These are phyloP conservation scores for Taphrina confusa DNA, from an alignment of 1,139 yeast species.

Conservation along the genomic window DNA sequence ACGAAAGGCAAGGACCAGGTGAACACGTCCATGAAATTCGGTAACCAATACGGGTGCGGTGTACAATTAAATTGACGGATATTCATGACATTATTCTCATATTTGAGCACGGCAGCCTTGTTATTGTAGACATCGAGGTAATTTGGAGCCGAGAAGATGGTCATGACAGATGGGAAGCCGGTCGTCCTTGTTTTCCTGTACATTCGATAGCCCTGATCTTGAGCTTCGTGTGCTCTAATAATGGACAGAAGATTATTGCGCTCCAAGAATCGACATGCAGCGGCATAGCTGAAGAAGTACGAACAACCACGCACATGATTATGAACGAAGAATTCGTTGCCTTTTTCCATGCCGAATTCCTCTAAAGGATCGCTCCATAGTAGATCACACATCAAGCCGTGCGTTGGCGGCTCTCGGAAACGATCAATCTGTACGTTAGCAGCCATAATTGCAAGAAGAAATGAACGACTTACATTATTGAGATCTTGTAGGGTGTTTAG, in stretches of 20 bases:
- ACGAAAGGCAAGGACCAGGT: constrained; percentile 98
- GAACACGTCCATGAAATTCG: constrained; percentile 95
- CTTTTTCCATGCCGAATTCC: constrained; percentile 73
- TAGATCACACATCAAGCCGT: constrained; percentile 91
- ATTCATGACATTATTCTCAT: constrained; percentile 85
- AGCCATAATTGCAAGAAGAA: background rate
- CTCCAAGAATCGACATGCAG: constrained; percentile 78
- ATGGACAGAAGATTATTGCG: constrained; percentile 76
- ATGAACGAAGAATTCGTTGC: constrained; percentile 59
- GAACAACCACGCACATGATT: constrained; percentile 92
- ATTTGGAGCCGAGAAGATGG: constrained; percentile 95
- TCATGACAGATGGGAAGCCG: constrained; percentile 90
- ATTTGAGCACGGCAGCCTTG: constrained; percentile 90
- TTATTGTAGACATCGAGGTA: constrained; percentile 90
- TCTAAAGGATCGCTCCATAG: constrained; percentile 96
- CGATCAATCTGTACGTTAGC: constrained; percentile 52
- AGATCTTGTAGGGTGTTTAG: constrained; percentile 71
- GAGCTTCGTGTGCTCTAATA: constrained; percentile 96
- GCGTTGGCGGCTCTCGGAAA: constrained; percentile 90
- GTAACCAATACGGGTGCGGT: constrained; percentile 97
- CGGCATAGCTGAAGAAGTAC: constrained; percentile 81
- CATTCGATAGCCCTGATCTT: constrained; percentile 89
- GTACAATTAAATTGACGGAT: constrained; percentile 86
- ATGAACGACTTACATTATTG: constrained; percentile 5
- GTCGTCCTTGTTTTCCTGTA: constrained; percentile 80